A percentile compares a stretch with the other conserved stretches of the same genome.
Conservation (phyloP, 1,139 yeast species). For the Saccharomyces pastorianus region DNA sequence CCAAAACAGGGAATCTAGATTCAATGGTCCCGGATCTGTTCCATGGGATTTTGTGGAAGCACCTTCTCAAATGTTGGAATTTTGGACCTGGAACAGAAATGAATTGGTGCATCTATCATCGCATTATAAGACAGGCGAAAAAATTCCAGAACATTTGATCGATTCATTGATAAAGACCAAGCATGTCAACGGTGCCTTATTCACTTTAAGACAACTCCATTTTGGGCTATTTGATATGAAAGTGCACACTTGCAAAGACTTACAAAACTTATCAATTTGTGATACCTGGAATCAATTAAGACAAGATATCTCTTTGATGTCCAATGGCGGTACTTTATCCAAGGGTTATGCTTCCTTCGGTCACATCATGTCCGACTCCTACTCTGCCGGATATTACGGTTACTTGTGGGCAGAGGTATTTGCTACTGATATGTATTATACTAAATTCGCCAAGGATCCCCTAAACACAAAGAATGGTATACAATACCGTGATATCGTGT, state of each 20-base stretch:
- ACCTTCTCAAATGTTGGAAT: slow-evolving; percentile 83
- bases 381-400: slow-evolving; percentile 81
- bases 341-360: slow-evolving; percentile 73
- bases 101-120: slow-evolving; percentile 53
- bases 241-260: slow-evolving; percentile 47
- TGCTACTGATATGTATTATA: slow-evolving; percentile 74
- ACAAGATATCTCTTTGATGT: slow-evolving; percentile 48
- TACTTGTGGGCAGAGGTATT: slow-evolving; percentile 79
- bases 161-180: slow-evolving; percentile 57
- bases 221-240: slow-evolving; percentile 71
- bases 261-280: slow-evolving; percentile 41
- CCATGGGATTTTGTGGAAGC: slow-evolving; percentile 85
- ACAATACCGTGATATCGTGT: slow-evolving; percentile 59
- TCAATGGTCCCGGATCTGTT: slow-evolving; percentile 64
- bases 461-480: slow-evolving; percentile 54
- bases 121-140: slow-evolving; percentile 57
- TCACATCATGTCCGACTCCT: slow-evolving; percentile 71
- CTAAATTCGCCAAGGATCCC: slow-evolving; percentile 63
- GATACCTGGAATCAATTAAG: slow-evolving; percentile 58
- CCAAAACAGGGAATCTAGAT: slow-evolving; percentile 52
- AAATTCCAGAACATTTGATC: slow-evolving; percentile 51
- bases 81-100: slow-evolving; percentile 74
- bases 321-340: slow-evolving; percentile 46
- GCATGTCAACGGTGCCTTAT: slow-evolving; percentile 67
- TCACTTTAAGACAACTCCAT: slow-evolving; percentile 65